Evolutionary conservation across 768 basidiomycete species (phyloP).

Genomic region (Pleurotus tuoliensis): DNA sequence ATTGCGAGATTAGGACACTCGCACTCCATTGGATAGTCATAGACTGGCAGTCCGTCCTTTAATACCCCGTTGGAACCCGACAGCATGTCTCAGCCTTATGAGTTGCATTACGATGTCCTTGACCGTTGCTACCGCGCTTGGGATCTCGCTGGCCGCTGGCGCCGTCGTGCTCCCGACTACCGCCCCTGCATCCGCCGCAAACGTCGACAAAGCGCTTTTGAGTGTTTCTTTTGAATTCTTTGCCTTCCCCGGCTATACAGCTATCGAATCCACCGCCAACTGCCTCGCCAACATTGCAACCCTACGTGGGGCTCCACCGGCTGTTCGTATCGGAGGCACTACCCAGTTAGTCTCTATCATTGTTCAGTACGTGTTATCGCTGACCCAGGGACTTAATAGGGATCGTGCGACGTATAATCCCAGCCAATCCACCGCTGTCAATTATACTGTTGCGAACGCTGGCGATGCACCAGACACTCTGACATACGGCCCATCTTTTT

Average conservation of each 20-base stretch:
- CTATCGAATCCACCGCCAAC: slow-evolving; percentile 25
- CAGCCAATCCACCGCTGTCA: slow-evolving; percentile 23
- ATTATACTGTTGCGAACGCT: slow-evolving; percentile 31
- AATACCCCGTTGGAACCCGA: too few relatives aligned
- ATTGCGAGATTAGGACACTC: too few relatives aligned
- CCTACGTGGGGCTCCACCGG: slow-evolving; percentile 27
- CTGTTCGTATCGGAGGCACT: slow-evolving; percentile 33
- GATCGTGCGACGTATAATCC: slow-evolving; percentile 37
- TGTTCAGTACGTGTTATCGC: neutral
- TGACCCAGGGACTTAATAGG: slow-evolving; percentile 13
- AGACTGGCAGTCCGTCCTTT: too few relatives aligned
- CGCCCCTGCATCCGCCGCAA: slow-evolving; percentile 20
- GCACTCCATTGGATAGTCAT: too few relatives aligned
- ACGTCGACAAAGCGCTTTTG: slow-evolving; percentile 26
- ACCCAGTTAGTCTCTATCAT: slow-evolving; percentile 26
- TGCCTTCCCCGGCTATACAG: slow-evolving; percentile 32
- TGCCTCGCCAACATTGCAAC: slow-evolving; percentile 27
- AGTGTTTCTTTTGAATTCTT: slow-evolving; percentile 36
- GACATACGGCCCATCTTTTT: slow-evolving; percentile 28
- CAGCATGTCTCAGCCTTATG: too few relatives aligned
- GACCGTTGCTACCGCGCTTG: neutral
- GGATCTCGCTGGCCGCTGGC: neutral
- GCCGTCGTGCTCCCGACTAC: slow-evolving; percentile 19
- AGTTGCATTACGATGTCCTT: too few relatives aligned
- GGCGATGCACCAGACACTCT: slow-evolving; percentile 29